A percentile compares a stretch with the other conserved stretches of the same genome.
Evolutionary conservation across 257 asterid genomes (phyloP).

Genomic region (Nicotiana knightiana): DNA sequence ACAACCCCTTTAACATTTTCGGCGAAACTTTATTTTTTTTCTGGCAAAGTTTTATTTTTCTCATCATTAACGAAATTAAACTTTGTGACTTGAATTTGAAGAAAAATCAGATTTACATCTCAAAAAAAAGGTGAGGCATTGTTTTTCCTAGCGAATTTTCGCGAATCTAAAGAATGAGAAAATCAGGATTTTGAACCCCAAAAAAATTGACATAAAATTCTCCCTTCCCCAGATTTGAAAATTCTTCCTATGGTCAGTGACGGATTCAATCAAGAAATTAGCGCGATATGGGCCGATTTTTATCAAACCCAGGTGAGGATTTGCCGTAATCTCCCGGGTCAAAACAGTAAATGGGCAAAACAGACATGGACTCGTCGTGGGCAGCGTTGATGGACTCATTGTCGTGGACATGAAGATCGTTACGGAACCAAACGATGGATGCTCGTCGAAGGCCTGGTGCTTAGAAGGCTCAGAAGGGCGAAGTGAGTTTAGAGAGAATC

Average conservation of each 20-base stretch:
- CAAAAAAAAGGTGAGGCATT: too few species aligned
- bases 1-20: too few species aligned
- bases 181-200: too few species aligned
- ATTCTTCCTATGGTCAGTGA: slow-evolving; percentile 57
- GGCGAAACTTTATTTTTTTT: too few species aligned
- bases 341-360: slow-evolving; percentile 86
- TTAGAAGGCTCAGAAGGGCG: slow-evolving; percentile 78
- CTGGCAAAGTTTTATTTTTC: too few species aligned
- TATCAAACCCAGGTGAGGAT: slow-evolving; percentile 80
- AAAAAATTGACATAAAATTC: too few species aligned
- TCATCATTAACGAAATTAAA: too few species aligned
- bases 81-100: too few species aligned
- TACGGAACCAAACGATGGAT: slow-evolving; percentile 90
- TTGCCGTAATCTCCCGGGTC: slow-evolving; percentile 94
- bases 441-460: slow-evolving; percentile 66
- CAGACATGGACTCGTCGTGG: slow-evolving; percentile 68
- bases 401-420: slow-evolving; percentile 92
- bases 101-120: too few species aligned
- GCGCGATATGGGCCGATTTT: slow-evolving; percentile 82
- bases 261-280: slow-evolving; percentile 69
- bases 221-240: slow-evolving; percentile 19
- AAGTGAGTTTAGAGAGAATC: slow-evolving; percentile 47
- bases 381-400: slow-evolving; percentile 83
- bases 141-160: too few species aligned
- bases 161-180: too few species aligned